Percentiles rank a stretch among this genome's conserved stretches.
phyloP scores from a whole-genome alignment of 495 filamentous ascomycete genomes.

The Cercophora sp. region DNA sequence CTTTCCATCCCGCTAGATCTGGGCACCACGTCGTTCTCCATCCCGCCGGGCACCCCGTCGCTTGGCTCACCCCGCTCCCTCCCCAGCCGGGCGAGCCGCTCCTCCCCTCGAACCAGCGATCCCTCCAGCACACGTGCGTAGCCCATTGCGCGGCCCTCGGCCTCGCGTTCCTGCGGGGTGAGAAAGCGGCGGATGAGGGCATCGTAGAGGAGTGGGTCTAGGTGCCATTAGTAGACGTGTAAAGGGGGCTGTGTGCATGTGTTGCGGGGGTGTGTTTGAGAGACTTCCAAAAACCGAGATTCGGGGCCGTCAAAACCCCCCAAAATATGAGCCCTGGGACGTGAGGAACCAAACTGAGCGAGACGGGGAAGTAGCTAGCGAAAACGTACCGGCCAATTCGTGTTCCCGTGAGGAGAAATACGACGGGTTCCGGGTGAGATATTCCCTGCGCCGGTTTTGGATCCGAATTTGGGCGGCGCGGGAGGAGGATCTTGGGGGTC shows the following conservation, averaged over 20 bases:
- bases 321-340: too few species aligned
- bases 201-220: slow-evolving; percentile 78
- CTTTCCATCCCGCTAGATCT: too few species aligned
- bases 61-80: slow-evolving; percentile 34
- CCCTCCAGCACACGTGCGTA: slow-evolving; percentile 70
- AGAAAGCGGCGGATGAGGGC: slow-evolving; percentile 75
- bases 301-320: too few species aligned
- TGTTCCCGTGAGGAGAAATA: slow-evolving; percentile 42
- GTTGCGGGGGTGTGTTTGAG: too few species aligned
- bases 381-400: slow-evolving; percentile 38
- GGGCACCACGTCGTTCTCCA: too few species aligned
- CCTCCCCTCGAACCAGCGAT: slow-evolving; percentile 68
- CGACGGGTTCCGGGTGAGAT: slow-evolving; percentile 34
- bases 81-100: slow-evolving; percentile 60
- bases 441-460: slow-evolving; percentile 43
- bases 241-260: too few species aligned
- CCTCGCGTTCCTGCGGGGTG: slow-evolving; percentile 65
- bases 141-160: slow-evolving; percentile 65
- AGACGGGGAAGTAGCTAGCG: neutral
- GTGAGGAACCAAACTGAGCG: too few species aligned
- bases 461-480: slow-evolving; percentile 31
- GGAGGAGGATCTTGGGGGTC: slow-evolving; percentile 32
- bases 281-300: too few species aligned
- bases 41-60: too few species aligned
- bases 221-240: neutral